Percentiles rank a stretch among this genome's conserved stretches.
Evolutionary conservation across 2,329 filamentous ascomycete species (phyloP).

Genomic region (Xylariaceae sp.): DNA sequence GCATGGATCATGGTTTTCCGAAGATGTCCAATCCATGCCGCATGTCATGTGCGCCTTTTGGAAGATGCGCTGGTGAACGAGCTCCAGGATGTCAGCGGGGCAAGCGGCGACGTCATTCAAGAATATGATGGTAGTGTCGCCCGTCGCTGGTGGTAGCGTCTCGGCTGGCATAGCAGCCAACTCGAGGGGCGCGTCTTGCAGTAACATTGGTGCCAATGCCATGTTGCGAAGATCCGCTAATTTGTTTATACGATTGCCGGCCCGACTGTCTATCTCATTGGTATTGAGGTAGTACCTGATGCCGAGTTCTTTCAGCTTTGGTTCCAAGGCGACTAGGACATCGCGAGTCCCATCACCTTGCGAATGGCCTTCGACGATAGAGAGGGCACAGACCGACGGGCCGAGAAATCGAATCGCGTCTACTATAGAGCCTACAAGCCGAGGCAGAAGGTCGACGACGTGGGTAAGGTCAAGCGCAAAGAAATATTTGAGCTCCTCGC

Average conservation of each 20-base stretch:
- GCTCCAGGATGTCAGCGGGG: slow-evolving; percentile 53
- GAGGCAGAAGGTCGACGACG: slow-evolving; percentile 39
- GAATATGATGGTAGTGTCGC: slow-evolving; percentile 44
- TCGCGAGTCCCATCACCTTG: slow-evolving; percentile 52
- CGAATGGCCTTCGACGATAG: slow-evolving; percentile 53
- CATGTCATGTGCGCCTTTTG: slow-evolving; percentile 53
- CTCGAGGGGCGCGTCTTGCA: slow-evolving; percentile 4
- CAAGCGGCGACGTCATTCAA: slow-evolving; percentile 52
- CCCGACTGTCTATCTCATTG: slow-evolving; percentile 39
- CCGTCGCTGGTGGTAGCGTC: slow-evolving; percentile 13
- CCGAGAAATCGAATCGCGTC: slow-evolving; percentile 47
- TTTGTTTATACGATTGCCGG: slow-evolving; percentile 39
- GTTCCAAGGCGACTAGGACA: slow-evolving; percentile 38
- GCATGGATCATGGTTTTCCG: slow-evolving; percentile 33
- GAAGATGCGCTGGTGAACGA: slow-evolving; percentile 41
- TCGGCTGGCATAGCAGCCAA: slow-evolving; percentile 5
- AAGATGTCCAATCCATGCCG: slow-evolving; percentile 54
- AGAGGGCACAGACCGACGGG: slow-evolving; percentile 45
- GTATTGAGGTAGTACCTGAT: slow-evolving; percentile 37
- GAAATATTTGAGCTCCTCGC: slow-evolving; percentile 35
- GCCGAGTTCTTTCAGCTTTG: slow-evolving; percentile 34
- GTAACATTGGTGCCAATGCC: slow-evolving; percentile 41
- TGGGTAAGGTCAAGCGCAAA: slow-evolving; percentile 51
- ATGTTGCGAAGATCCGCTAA: slow-evolving; percentile 50
- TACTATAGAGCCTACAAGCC: slow-evolving; percentile 47